Evolutionary conservation across 345 rosid species (phyloP).

Genomic region (Clausena lansium): DNA sequence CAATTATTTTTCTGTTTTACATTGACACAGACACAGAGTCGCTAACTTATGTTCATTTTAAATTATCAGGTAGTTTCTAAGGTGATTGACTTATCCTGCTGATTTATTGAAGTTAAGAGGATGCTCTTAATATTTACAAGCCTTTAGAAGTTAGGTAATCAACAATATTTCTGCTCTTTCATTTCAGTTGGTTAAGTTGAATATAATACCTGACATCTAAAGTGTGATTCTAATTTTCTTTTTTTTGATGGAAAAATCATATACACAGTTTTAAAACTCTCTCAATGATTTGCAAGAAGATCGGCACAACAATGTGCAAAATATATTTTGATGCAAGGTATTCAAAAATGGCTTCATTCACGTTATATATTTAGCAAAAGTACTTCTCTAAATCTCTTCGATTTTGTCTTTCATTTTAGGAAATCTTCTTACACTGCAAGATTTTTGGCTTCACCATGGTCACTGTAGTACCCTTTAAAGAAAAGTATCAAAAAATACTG

Average conservation of each 20-base stretch:
- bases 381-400: too few species aligned
- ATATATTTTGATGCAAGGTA: background rate
- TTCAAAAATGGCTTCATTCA: background rate
- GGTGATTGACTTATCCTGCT: background rate
- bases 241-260: background rate
- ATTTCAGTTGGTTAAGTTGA: background rate
- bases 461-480: too few species aligned
- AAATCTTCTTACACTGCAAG: too few species aligned
- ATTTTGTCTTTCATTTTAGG: too few species aligned
- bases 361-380: background rate
- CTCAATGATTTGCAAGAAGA: background rate
- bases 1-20: background rate
- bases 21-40: background rate
- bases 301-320: background rate
- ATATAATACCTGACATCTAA: background rate
- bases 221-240: background rate
- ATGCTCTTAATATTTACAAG: background rate
- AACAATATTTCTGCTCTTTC: background rate
- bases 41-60: background rate
- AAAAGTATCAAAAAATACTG: too few species aligned
- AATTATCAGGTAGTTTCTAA: background rate
- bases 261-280: background rate
- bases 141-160: background rate
- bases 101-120: background rate
- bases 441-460: too few species aligned